Evolutionary conservation across 2,329 filamentous ascomycete genomes (phyloP), one percentile per base, ranked within the genome.

Genomic region (Xylariales sp.): DNA sequence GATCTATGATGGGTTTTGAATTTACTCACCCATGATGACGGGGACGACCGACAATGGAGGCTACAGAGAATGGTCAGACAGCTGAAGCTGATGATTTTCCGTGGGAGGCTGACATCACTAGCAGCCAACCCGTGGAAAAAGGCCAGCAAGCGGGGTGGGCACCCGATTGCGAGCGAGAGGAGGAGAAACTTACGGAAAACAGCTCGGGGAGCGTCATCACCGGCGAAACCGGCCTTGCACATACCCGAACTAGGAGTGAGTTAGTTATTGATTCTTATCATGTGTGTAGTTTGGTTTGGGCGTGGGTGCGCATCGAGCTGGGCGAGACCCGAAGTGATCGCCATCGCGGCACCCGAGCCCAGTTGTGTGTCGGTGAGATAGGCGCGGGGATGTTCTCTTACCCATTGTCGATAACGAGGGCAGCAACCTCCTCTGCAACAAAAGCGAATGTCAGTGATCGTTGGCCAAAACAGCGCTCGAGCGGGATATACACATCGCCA

Each of bases 341-440:
- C 16, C 39, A 45, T 33, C 35, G 39, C 41, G 34, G 30, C 18
- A 38, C 19, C 44, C 41, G 51, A 45, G 48, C 43, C 45, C 44
- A 36, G 49, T 47, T 37, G 51, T n/a, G n/a, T 54, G 63, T 60
- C 60, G 63, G 63, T 64, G 61, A 66, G 47, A 44, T n/a, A 14
- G 24, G 23, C 20, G 34, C 14, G 46, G 50, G 37, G 43, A 42
- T 42, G 49, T 56, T 55, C 73, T 77, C 90, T 88, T 91, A 98
- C 93, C 93, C 93, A 97, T 98, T 98, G 90, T 98, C 93, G 78
- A 98, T 97, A 75, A 98, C 93, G 88, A 98, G 90, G 74, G 93
- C 93, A 73, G 93, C 93, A 75, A 98, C 93, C 88, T 98, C 93
- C 83, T 98, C 93, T 97, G 67, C 72, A 74, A 50, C 47, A 46